Conservation (phyloP, 352 stramenopile genomes). For the Globisporangium spiculum region DNA sequence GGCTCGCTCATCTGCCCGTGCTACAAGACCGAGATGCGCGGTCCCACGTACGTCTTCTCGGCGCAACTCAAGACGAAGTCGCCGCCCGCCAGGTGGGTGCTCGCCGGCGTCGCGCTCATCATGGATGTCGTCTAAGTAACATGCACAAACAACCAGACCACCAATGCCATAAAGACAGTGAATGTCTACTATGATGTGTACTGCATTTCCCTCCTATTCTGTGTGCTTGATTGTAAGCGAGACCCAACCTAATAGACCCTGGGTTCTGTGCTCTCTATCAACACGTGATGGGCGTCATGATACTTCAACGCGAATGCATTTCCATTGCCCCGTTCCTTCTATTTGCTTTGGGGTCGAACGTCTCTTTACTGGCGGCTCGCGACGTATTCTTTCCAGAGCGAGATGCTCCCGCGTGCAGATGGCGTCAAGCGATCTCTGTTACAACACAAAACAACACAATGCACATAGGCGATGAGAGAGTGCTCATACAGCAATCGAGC, state of each 20-base stretch:
- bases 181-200: too few species aligned
- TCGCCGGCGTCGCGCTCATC: conserved; percentile 95
- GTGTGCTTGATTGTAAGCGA: too few species aligned
- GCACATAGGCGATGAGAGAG: not conserved
- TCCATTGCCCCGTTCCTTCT: not conserved
- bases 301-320: conserved; percentile 2
- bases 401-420: conserved; percentile 41
- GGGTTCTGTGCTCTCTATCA: too few species aligned
- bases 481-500: not conserved
- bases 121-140: conserved; percentile 84
- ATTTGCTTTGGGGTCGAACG: not conserved
- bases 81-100: conserved; percentile 90
- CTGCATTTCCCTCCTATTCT: too few species aligned
- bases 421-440: conserved; percentile 38
- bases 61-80: conserved; percentile 98
- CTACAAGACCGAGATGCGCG: conserved; percentile 97
- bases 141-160: too few species aligned
- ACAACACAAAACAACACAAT: not conserved
- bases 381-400: conserved; percentile 42
- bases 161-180: too few species aligned
- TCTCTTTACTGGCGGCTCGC: conserved; percentile 13
- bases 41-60: conserved; percentile 97
- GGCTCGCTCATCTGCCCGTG: conserved; percentile 94
- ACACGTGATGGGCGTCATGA: too few species aligned
- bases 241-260: too few species aligned